These are phyloP conservation scores for Graphiopsis chlorocephala DNA, from an alignment of 2,329 filamentous ascomycete species.

Conservation along the genomic window DNA sequence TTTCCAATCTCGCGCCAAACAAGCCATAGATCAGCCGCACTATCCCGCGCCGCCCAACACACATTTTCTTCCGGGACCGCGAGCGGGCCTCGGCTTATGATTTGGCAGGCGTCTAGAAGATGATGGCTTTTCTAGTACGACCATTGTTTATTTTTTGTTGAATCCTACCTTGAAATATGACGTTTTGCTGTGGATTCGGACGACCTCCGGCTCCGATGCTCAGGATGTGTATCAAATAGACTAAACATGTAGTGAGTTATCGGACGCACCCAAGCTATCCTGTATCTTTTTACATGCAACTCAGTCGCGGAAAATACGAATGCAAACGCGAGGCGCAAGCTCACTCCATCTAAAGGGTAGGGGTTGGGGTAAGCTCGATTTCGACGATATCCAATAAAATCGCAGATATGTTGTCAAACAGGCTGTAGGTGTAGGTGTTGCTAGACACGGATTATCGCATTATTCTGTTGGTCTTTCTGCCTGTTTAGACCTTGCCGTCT, in stretches of 20 bases:
- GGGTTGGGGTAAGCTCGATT: background rate
- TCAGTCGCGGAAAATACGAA: background rate
- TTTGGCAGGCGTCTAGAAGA: background rate
- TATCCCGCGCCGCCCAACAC: conserved; percentile 9
- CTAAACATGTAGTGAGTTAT: background rate
- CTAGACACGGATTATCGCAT: background rate
- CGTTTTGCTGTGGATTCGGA: background rate
- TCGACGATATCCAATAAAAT: background rate
- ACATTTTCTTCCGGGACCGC: conserved; percentile 1
- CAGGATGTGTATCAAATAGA: background rate
- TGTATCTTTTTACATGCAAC: background rate
- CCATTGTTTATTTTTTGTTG: background rate
- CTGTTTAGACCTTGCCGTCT: background rate
- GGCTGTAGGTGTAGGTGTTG: background rate
- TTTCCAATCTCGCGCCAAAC: background rate
- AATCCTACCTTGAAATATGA: background rate
- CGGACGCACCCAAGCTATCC: background rate
- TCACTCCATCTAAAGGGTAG: background rate
- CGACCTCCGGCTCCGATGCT: background rate
- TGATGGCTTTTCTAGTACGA: background rate
- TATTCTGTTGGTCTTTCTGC: background rate
- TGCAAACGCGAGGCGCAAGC: background rate
- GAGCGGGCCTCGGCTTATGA: background rate
- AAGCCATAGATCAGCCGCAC: conserved; percentile 2
- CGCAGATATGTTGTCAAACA: background rate